Evolutionary conservation across 2,329 filamentous ascomycete species (phyloP).

Genomic region (Colletotrichum liaoningense): DNA sequence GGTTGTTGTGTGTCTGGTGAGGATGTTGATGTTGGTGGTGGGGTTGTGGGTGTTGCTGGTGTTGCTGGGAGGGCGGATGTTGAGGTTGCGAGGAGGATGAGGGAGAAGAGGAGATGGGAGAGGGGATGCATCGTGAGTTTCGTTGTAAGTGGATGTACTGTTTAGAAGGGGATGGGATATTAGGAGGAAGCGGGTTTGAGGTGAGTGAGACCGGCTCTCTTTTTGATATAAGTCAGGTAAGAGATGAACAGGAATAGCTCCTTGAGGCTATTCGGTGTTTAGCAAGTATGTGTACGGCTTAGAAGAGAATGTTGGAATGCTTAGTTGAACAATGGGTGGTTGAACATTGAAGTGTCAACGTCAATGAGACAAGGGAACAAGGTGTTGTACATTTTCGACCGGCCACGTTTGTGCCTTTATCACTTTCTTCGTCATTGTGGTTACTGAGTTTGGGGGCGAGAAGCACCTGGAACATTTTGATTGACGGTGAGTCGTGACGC

Average conservation of each 20-base stretch:
- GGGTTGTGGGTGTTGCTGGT: conserved; percentile 11
- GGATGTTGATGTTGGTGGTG: neutral
- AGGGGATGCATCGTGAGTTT: conserved; percentile 6
- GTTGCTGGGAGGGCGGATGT: conserved; percentile 23
- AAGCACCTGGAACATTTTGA: neutral
- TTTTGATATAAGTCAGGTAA: neutral
- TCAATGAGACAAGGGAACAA: neutral
- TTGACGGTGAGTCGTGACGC: neutral
- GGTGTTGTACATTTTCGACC: neutral
- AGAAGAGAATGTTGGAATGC: neutral
- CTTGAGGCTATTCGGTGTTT: neutral
- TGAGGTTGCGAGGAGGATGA: conserved; percentile 21
- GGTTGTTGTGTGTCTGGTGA: neutral
- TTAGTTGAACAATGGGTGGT: neutral
- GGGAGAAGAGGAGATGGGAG: conserved; percentile 8
- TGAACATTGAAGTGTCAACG: neutral
- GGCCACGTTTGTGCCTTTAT: conserved; percentile 8
- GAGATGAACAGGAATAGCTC: conserved; percentile 2
- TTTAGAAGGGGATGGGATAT: neutral
- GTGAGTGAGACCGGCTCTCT: neutral
- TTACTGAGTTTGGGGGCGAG: neutral
- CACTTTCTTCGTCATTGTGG: neutral
- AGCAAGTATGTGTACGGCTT: neutral
- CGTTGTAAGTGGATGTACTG: too few relatives aligned
- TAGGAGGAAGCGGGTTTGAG: too few relatives aligned